These are phyloP conservation scores for Calonectria pteridis DNA, from an alignment of 2,329 filamentous ascomycete species.

Conservation along the genomic window DNA sequence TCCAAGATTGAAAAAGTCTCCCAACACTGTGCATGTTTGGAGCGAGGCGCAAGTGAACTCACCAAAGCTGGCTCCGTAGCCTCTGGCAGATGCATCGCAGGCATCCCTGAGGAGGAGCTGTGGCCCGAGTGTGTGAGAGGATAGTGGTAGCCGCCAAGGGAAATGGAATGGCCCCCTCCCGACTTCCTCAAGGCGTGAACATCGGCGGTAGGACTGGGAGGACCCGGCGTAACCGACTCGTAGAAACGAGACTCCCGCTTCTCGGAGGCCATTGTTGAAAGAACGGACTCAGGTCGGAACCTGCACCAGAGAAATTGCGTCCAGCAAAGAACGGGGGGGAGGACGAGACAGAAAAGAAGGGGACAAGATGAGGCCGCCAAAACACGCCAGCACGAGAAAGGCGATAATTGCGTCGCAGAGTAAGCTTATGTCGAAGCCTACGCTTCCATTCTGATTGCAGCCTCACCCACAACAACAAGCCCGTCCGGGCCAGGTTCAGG, in stretches of 20 bases:
- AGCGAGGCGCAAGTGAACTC: constrained; percentile 19
- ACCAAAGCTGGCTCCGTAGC: constrained; percentile 34
- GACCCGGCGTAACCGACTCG: constrained; percentile 34
- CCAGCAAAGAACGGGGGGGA: constrained; percentile 9
- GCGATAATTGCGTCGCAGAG: constrained; percentile 9
- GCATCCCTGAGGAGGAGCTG: constrained; percentile 40
- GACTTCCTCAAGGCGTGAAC: constrained; percentile 33
- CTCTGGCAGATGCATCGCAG: constrained; percentile 35
- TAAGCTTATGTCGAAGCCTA: neutral
- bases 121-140: constrained; percentile 34
- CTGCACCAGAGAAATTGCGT: neutral
- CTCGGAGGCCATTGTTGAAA: constrained; percentile 31
- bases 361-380: constrained; percentile 12
- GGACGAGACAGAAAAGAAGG: constrained; percentile 15
- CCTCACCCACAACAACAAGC: neutral
- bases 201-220: constrained; percentile 36
- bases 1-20: neutral
- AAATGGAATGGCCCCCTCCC: constrained; percentile 23
- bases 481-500: neutral
- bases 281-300: neutral
- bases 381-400: constrained; percentile 19
- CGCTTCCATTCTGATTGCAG: neutral
- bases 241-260: constrained; percentile 38
- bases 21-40: neutral
- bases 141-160: neutral